Percentiles rank a stretch among this genome's conserved stretches.
Evolutionary conservation across 192 early-diverging fungal genomes (phyloP).

Genomic region (Neocallimastix lanati): DNA sequence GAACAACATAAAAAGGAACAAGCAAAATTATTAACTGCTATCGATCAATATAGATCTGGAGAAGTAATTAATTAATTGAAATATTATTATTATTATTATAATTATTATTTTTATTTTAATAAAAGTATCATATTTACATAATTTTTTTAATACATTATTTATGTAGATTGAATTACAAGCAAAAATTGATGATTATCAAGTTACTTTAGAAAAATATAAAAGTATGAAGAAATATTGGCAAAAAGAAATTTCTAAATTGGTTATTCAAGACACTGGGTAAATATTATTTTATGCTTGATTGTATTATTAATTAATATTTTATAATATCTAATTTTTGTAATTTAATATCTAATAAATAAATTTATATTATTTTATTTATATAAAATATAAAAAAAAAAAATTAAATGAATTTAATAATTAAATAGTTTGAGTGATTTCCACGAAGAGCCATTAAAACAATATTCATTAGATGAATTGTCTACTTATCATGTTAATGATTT

Average conservation of each 20-base stretch:
- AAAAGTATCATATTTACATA: too few relatives aligned
- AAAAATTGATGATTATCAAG: slow-evolving; percentile 44
- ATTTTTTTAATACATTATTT: too few relatives aligned
- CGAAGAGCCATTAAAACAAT: neutral
- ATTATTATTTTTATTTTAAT: too few relatives aligned
- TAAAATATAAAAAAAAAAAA: too few relatives aligned
- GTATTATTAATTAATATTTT: too few relatives aligned
- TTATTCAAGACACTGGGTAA: slow-evolving; percentile 29
- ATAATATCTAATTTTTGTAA: too few relatives aligned
- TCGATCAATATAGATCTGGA: neutral
- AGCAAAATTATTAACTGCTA: neutral
- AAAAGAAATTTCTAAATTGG: slow-evolving; percentile 16
- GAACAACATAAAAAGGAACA: neutral
- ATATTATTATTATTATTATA: neutral
- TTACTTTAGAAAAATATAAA: slow-evolving; percentile 23
- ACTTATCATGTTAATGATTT: neutral
- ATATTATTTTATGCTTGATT: too few relatives aligned
- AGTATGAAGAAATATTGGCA: slow-evolving; percentile 31
- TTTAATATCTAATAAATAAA: too few relatives aligned
- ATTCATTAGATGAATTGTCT: neutral
- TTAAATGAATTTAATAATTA: too few relatives aligned
- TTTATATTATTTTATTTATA: too few relatives aligned
- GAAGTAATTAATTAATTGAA: neutral
- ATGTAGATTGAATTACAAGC: slow-evolving; percentile 28
- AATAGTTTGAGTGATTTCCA: neutral